Percentiles rank a stretch among this genome's conserved stretches.
Evolutionary conservation across 305 asterid species (phyloP).

Genomic region (Rubia balearica): DNA sequence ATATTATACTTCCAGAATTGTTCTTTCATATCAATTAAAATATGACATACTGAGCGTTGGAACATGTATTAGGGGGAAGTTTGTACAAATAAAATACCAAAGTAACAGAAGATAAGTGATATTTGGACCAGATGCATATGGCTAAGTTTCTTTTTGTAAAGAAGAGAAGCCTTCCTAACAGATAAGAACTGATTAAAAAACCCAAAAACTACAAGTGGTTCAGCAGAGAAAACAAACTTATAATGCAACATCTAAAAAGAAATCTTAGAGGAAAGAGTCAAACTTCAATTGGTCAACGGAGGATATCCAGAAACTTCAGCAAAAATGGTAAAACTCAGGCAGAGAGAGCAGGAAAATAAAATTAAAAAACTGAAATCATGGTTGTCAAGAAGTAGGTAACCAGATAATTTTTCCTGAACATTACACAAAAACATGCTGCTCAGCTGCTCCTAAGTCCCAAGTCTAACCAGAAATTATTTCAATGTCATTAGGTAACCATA

Average conservation of each 20-base stretch:
- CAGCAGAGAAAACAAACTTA: neutral
- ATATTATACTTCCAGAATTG: neutral
- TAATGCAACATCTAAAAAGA: neutral
- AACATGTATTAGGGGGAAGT: neutral
- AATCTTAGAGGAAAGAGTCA: no score
- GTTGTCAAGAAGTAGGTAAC: conserved; percentile 14
- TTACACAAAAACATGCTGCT: neutral
- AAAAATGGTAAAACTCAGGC: no score
- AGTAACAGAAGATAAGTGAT: neutral
- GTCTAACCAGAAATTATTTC: neutral
- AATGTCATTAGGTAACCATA: conserved; percentile 5
- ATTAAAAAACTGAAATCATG: neutral
- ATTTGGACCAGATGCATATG: neutral
- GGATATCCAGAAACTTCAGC: no score
- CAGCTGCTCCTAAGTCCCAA: conserved; percentile 6
- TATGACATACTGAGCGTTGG: neutral
- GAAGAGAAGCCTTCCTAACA: neutral
- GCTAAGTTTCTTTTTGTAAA: neutral
- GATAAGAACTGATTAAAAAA: neutral
- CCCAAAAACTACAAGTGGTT: neutral
- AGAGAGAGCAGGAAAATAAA: no score
- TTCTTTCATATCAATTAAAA: neutral
- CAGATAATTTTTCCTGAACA: neutral
- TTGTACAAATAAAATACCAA: neutral
- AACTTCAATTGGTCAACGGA: no score